phyloP scores from a whole-genome alignment of 495 filamentous ascomycete species.

The Rhypophila decipiens region DNA sequence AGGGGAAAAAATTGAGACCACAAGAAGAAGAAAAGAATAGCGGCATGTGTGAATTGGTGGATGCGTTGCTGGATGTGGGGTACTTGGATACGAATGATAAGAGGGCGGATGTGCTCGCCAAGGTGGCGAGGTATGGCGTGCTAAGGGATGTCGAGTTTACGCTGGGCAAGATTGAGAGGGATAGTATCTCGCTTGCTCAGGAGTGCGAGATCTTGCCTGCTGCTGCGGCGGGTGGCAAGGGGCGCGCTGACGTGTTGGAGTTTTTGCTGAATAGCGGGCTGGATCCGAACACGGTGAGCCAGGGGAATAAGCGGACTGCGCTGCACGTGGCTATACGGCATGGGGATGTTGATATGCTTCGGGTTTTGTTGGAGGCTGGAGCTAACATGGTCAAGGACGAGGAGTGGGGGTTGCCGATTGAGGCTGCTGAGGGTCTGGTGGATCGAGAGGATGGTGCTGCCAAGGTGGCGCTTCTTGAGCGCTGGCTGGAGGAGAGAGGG shows the following conservation, averaged over 20 bases:
- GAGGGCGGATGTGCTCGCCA: neutral
- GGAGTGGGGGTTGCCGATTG: slow-evolving; percentile 1
- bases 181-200: neutral
- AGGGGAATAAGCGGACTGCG: neutral
- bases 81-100: neutral
- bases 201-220: neutral
- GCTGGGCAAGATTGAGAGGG: neutral
- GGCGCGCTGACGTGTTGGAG: neutral
- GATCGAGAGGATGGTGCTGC: neutral
- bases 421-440: neutral
- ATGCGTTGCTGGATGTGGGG: neutral
- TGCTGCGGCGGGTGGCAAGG: neutral
- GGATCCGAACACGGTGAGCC: neutral
- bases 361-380: neutral
- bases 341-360: neutral
- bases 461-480: slow-evolving; percentile 1
- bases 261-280: neutral
- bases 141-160: neutral
- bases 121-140: neutral
- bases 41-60: neutral
- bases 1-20: neutral
- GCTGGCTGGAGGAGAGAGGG: neutral
- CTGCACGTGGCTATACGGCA: slow-evolving; percentile 1
- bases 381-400: slow-evolving; percentile 1
- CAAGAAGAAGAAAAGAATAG: neutral